Evolutionary conservation across 1,139 yeast species (phyloP).

Genomic region (Magnusiomyces fungicola): DNA sequence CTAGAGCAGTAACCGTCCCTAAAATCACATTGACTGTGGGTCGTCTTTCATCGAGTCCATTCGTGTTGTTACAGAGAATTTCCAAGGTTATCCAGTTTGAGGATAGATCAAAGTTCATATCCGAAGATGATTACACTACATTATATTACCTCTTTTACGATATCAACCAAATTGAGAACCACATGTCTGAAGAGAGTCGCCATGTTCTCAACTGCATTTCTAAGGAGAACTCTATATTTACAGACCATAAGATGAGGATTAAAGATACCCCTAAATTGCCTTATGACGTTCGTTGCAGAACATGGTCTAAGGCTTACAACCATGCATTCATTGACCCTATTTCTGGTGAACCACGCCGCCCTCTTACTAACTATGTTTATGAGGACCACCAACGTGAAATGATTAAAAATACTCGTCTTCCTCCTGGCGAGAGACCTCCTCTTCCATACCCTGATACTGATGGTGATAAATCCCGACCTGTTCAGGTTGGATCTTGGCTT

Average conservation of each 20-base stretch:
- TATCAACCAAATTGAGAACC: conserved; percentile 50
- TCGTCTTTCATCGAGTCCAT: conserved; percentile 50
- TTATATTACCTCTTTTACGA: conserved; percentile 66
- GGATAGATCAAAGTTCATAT: conserved; percentile 59
- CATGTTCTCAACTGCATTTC: conserved; percentile 52
- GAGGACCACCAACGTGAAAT: conserved; percentile 24
- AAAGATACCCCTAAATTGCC: conserved; percentile 25
- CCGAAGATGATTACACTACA: conserved; percentile 72
- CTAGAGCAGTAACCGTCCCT: conserved; percentile 49
- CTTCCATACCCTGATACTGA: conserved; percentile 26
- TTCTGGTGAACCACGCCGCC: conserved; percentile 26
- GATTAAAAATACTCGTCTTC: conserved; percentile 20
- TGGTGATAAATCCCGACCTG: conserved; percentile 3
- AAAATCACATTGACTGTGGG: conserved; percentile 64
- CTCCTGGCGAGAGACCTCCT: conserved; percentile 22
- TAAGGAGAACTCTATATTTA: conserved; percentile 25
- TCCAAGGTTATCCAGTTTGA: conserved; percentile 63
- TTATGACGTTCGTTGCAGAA: conserved; percentile 39
- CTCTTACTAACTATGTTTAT: conserved; percentile 29
- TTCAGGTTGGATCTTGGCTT: conserved; percentile 11
- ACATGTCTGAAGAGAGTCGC: conserved; percentile 67
- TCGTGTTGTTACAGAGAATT: conserved; percentile 52
- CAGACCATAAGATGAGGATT: conserved; percentile 25
- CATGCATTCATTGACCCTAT: conserved; percentile 29
- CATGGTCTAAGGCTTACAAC: conserved; percentile 34